Evolutionary conservation across 495 filamentous ascomycete species (phyloP), one percentile per base, ranked within the genome.

Genomic region (Aspergillus campestris): DNA sequence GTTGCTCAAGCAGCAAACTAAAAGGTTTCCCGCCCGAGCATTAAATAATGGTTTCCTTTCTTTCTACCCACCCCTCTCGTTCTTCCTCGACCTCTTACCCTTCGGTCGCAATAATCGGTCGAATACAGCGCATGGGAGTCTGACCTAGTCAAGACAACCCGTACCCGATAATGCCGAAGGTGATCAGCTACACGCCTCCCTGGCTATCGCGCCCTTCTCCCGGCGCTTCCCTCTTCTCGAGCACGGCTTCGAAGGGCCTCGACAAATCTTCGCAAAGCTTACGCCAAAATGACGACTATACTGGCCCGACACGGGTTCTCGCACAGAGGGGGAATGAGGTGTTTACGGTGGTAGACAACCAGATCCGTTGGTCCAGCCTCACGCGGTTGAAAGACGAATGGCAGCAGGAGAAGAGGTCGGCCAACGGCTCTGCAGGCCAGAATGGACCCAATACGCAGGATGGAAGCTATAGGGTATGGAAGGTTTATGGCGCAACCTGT

Each of bases 341-440:
- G 1, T 94, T 95, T 59, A 80, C 84, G 1, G 87, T 87, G 10
- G 81, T 84, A 9, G 88, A 87, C 28, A 91, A 83, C 51, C 80
- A 94, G 61, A 86, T 95, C 32, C 74, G 88, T 57, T 95, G 89
- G 89, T 80, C 83, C 6, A 83, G 90, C 63, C 69, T 95, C 7
- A 74, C 74, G 33, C 71, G 75, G 46, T 63, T 95, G 43, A 90
- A 89, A 62, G 81, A 89, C 52, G 71, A 78, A 54, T 87, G 79
- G 74, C 75, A 78, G 55, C 70, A 73, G 38, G 54, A 59, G 39
- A 48, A 50, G n/a, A 57, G 57, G 43, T 57, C 62, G 35, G 59
- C 59, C 45, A 70, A 67, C 57, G 38, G 38, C 29, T 32, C 55
- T 28, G 52, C 46, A 40, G 50, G 56, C 7, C 67, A 72, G 44